phyloP scores from a whole-genome alignment of 2,329 filamentous ascomycete genomes.

The Cladosporium sp. region DNA sequence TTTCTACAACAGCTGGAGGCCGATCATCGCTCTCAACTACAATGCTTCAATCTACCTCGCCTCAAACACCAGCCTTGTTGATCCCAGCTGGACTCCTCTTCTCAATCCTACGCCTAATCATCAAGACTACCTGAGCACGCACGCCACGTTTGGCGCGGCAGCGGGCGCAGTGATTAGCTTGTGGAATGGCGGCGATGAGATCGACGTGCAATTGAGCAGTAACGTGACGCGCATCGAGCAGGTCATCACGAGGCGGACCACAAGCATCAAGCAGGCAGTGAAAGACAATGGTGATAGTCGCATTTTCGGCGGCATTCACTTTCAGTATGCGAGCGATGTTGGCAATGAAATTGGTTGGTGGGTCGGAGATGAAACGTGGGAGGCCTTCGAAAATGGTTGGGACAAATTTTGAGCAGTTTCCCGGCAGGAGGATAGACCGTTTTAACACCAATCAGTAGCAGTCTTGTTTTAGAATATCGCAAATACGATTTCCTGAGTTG shows the following conservation, averaged over 20 bases:
- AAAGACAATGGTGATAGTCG: conserved; percentile 34
- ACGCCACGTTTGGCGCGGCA: conserved; percentile 32
- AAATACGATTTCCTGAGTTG: not conserved
- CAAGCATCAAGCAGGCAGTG: conserved; percentile 30
- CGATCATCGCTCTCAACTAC: conserved; percentile 27
- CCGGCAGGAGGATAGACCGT: not conserved
- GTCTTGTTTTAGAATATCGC: not conserved
- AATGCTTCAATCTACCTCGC: conserved; percentile 27
- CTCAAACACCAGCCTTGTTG: conserved; percentile 26
- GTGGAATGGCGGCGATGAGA: conserved; percentile 27
- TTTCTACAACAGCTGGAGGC: conserved; percentile 32
- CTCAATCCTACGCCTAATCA: conserved; percentile 32
- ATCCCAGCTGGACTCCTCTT: conserved; percentile 30
- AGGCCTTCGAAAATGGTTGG: not conserved
- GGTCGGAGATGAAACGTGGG: not conserved
- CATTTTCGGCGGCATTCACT: conserved; percentile 35
- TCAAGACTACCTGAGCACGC: conserved; percentile 33
- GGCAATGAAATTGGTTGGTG: conserved; percentile 25
- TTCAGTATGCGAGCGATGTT: conserved; percentile 30
- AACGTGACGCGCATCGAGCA: conserved; percentile 31
- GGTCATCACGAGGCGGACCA: conserved; percentile 29
- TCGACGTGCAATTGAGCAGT: conserved; percentile 29
- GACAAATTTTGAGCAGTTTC: not conserved
- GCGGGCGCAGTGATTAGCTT: conserved; percentile 29
- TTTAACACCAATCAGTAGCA: not conserved